Conservation (phyloP, 768 basidiomycete genomes). For the Hericium erinaceus region DNA sequence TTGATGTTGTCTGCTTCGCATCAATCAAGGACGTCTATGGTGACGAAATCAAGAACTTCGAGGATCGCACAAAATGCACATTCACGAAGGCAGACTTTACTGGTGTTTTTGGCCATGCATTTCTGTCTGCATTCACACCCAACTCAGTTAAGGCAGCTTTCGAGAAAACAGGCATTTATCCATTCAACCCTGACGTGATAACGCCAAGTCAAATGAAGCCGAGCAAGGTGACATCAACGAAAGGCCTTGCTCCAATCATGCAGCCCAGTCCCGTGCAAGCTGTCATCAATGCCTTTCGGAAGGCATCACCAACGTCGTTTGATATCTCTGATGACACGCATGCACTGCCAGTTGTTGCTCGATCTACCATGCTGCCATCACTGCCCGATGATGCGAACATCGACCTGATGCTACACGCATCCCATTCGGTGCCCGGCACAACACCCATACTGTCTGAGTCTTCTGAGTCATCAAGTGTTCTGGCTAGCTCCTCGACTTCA, state of each 20-base stretch:
- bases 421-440: too few species aligned
- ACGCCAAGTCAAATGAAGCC: neutral
- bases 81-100: neutral
- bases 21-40: neutral
- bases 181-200: neutral
- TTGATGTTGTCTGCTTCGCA: slow-evolving; percentile 23
- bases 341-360: neutral
- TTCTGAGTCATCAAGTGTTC: too few species aligned
- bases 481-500: too few species aligned
- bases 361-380: neutral
- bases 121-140: neutral
- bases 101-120: neutral
- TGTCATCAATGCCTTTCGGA: neutral
- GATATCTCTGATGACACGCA: neutral
- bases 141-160: neutral
- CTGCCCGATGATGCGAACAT: slow-evolving; percentile 25
- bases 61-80: neutral
- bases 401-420: too few species aligned
- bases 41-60: neutral
- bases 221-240: neutral
- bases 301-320: neutral
- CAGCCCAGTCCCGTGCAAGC: neutral
- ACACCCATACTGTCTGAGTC: neutral
- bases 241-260: neutral
- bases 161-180: neutral